phyloP scores from a whole-genome alignment of 2,329 filamentous ascomycete genomes.

The Podosphaera fusca region DNA sequence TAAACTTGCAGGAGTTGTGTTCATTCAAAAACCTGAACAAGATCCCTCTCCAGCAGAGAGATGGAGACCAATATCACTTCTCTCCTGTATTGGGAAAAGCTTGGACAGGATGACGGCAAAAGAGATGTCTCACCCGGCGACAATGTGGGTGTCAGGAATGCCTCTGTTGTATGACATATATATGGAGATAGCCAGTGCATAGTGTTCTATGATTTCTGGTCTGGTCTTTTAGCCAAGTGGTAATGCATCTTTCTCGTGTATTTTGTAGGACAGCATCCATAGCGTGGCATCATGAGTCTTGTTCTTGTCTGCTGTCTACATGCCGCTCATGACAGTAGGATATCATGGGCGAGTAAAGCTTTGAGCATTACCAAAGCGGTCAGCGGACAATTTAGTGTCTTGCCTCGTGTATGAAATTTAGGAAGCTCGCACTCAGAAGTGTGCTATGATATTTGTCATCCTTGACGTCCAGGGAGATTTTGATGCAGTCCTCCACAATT shows the following conservation, averaged over 20 bases:
- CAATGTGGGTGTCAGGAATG: neutral
- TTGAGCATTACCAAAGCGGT: neutral
- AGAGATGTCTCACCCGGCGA: neutral
- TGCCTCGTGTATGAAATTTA: neutral
- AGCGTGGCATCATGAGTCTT: too few relatives aligned
- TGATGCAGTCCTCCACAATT: neutral
- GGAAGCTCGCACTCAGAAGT: neutral
- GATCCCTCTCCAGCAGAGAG: neutral
- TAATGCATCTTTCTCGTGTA: too few relatives aligned
- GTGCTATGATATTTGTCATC: neutral
- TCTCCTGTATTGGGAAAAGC: neutral
- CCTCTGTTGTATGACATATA: too few relatives aligned
- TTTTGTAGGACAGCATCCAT: too few relatives aligned
- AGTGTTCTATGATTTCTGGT: too few relatives aligned
- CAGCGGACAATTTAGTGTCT: neutral
- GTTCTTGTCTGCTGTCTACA: too few relatives aligned
- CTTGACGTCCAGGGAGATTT: neutral
- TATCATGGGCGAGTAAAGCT: neutral
- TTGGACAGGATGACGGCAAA: neutral
- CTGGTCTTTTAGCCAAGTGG: too few relatives aligned
- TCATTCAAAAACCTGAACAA: neutral
- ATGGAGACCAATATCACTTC: neutral
- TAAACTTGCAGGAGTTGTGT: neutral
- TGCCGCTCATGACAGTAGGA: neutral
- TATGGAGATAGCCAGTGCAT: too few relatives aligned